Evolutionary conservation across 257 asterid species (phyloP).

Genomic region (Primulina eburnea): DNA sequence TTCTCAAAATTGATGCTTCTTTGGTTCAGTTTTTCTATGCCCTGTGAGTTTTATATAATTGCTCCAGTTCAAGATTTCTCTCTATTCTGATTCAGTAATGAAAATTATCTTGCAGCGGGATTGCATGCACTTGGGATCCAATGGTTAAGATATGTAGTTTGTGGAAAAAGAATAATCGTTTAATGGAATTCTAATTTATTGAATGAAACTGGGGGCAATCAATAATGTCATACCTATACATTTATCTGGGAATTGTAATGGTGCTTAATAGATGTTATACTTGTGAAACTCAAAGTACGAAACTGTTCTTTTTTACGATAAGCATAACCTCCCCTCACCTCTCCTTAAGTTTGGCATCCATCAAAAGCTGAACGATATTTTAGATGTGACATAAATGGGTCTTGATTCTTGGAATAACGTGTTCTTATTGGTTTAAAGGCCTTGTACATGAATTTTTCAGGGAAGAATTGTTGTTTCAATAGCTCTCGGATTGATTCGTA

Average conservation of each 20-base stretch:
- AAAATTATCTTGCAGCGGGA: background rate
- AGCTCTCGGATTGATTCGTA: slow-evolving; percentile 70
- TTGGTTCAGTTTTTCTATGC: no score
- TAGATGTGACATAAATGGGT: background rate
- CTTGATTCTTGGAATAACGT: slow-evolving; percentile 3
- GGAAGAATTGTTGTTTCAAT: slow-evolving; percentile 91
- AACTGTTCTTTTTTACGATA: background rate
- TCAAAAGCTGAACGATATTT: slow-evolving; percentile 2
- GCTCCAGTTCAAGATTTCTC: background rate
- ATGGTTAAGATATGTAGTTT: background rate
- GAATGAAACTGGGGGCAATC: background rate
- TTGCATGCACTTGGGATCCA: background rate
- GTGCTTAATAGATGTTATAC: no score
- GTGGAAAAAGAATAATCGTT: background rate
- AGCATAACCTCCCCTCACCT: no score
- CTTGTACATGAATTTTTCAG: slow-evolving; percentile 42
- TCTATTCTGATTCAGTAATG: background rate
- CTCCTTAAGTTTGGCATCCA: background rate
- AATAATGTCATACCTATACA: no score
- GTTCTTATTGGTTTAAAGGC: slow-evolving; percentile 5
- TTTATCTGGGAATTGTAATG: background rate
- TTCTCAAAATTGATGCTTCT: no score
- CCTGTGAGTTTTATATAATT: no score
- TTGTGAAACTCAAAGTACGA: background rate
- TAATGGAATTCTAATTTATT: background rate